Base-by-base conservation (phyloP, 2,329 filamentous ascomycete genomes). In the Phialemonium atrogriseum region DNA sequence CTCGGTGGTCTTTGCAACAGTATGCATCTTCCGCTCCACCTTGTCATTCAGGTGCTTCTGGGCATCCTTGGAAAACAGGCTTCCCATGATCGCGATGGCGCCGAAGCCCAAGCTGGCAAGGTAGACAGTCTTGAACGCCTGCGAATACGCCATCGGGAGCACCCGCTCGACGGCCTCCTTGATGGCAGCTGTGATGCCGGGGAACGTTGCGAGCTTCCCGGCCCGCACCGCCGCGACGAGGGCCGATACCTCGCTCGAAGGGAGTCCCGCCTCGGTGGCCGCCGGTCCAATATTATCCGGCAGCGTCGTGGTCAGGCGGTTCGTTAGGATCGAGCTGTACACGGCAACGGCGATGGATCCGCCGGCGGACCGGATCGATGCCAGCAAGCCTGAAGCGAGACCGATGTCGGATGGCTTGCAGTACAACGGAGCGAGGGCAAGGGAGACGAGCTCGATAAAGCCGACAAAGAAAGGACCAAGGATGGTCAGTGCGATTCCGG, bases 321-420 rank as follows among this genome's bases (percentile, higher is more conserved):
- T 58, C 16, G 47, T 52, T 7, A 64, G 38, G 23, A 62, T 58
- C 1, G 55, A 52, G 5, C 50, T 51, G 38, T 62, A 64, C 7
- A 64, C 55, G 7, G 58, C 51, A 5, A 57, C 52, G 9, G 56
- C 54, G 19, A 61, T 46, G 4, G 54, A 56, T 7, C 56, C 52
- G 6, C 52, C 52, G 0, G 53, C 54, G 2, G 58, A 55, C 5
- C 59, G 54, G 21, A 62, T 56, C 3, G 56, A 60, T 2, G 57
- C 55, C 5, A 60, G 43, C 9, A 60, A 37, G n/a, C 59, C 58
- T 5, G 52, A 58, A 2, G 60, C 58, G 7, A 60, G 43, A 17
- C 60, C 60, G 25, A 63, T 62, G 11, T 63, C 57, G 10, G 55
- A 47, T 0, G 52, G 47, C 13, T 51, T 49, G 30, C 54, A 57